Evolutionary conservation across 106 monocot genomes (phyloP).

Genomic region (Dioscorea alata): DNA sequence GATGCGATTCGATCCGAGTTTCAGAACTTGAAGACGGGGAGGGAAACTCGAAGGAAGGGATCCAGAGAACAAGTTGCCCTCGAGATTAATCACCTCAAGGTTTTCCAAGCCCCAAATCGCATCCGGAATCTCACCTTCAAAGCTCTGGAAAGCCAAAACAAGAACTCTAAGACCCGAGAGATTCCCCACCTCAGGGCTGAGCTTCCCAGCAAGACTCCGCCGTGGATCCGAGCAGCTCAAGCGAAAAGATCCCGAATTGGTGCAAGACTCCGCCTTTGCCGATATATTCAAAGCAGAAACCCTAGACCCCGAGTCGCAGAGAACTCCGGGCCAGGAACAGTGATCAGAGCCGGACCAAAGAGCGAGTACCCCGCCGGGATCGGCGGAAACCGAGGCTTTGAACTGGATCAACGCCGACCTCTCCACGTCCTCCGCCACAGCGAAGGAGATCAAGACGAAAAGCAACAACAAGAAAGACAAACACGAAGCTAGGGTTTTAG

Average conservation of each 20-base stretch:
- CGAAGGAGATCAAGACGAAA: background rate
- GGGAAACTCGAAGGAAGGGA: conserved; percentile 39
- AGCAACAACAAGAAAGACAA: conserved; percentile 1
- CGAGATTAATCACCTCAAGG: conserved; percentile 34
- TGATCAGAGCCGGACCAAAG: conserved; percentile 28
- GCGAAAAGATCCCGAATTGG: conserved; percentile 16
- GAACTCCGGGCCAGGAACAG: conserved; percentile 48
- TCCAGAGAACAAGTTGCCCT: conserved; percentile 42
- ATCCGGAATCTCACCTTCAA: conserved; percentile 37
- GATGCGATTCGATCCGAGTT: conserved; percentile 48
- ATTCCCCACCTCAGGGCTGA: conserved; percentile 15
- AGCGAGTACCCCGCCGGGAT: conserved; percentile 34
- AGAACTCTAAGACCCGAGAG: conserved; percentile 32
- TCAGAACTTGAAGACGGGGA: conserved; percentile 28
- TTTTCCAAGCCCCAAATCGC: conserved; percentile 42
- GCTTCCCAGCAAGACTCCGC: conserved; percentile 26
- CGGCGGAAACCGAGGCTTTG: conserved; percentile 38
- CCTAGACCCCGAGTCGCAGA: conserved; percentile 31
- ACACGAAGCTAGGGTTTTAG: background rate
- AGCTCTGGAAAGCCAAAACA: conserved; percentile 26
- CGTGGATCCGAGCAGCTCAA: conserved; percentile 16
- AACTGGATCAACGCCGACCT: conserved; percentile 26
- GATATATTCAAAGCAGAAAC: conserved; percentile 36
- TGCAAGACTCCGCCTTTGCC: conserved; percentile 10
- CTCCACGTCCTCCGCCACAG: background rate